A percentile compares a stretch with the other conserved stretches of the same genome.
phyloP scores from a whole-genome alignment of 192 early-diverging fungal genomes.

The Coemansia sp. region DNA sequence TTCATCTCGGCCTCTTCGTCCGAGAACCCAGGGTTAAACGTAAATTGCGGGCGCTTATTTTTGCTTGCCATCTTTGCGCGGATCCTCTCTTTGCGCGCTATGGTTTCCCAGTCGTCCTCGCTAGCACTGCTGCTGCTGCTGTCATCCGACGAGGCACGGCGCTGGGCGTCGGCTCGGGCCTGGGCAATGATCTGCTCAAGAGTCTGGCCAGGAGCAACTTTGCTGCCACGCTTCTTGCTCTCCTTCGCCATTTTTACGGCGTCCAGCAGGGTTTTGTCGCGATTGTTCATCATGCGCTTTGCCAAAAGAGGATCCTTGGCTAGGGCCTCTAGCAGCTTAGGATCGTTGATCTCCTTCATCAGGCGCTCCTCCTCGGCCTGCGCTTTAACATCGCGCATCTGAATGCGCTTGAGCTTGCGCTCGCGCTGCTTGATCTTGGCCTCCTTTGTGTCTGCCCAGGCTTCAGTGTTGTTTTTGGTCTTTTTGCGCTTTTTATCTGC shows the following conservation, averaged over 20 bases:
- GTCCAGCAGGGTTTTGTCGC: slow-evolving; percentile 46
- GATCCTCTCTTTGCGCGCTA: slow-evolving; percentile 42
- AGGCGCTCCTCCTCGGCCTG: slow-evolving; percentile 18
- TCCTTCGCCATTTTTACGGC: slow-evolving; percentile 13
- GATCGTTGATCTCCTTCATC: slow-evolving; percentile 31
- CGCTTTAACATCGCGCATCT: slow-evolving; percentile 20
- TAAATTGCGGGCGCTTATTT: slow-evolving; percentile 29
- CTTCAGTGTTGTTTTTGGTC: slow-evolving; percentile 29
- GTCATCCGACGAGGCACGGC: background rate
- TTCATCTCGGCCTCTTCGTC: slow-evolving; percentile 28
- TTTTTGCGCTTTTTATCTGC: slow-evolving; percentile 2
- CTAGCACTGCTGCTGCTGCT: slow-evolving; percentile 11
- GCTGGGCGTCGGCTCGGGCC: slow-evolving; percentile 15
- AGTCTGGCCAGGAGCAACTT: slow-evolving; percentile 8
- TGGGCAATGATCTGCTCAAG: slow-evolving; percentile 31
- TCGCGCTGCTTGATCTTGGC: slow-evolving; percentile 29
- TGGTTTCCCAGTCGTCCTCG: slow-evolving; percentile 37
- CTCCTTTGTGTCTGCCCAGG: slow-evolving; percentile 37
- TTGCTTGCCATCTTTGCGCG: slow-evolving; percentile 19
- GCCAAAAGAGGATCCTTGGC: slow-evolving; percentile 45
- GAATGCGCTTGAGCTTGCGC: slow-evolving; percentile 39
- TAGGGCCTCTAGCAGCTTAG: slow-evolving; percentile 29
- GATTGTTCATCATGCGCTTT: slow-evolving; percentile 39
- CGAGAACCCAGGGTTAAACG: slow-evolving; percentile 44
- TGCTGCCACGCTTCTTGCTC: slow-evolving; percentile 11